phyloP scores from a whole-genome alignment of 306 rosid species.

The Echinosophora koreensis region DNA sequence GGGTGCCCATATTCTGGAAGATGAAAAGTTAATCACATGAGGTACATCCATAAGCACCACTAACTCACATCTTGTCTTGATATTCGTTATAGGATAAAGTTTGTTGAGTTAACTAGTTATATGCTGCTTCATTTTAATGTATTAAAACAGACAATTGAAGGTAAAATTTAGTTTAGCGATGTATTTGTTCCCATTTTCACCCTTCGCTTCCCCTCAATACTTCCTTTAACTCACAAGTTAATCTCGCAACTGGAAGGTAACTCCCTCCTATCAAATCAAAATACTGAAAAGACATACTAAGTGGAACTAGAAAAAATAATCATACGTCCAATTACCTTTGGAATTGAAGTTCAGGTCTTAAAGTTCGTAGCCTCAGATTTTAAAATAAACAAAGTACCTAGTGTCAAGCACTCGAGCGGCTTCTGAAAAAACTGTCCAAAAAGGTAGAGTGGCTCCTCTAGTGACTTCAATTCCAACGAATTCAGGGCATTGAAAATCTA shows the following conservation, averaged over 20 bases:
- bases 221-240: conserved; percentile 19
- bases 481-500: conserved; percentile 93
- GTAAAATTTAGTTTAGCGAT: conserved; percentile 1
- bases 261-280: conserved; percentile 28
- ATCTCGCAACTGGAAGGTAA: conserved; percentile 21
- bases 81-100: not conserved
- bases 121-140: not conserved
- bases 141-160: conserved; percentile 3
- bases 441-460: conserved; percentile 97
- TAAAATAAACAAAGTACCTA: conserved; percentile 65
- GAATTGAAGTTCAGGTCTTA: conserved; percentile 21
- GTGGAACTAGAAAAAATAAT: conserved; percentile 22
- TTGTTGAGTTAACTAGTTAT: conserved; percentile 15
- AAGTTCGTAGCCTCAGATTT: conserved; percentile 8
- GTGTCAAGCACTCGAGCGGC: conserved; percentile 89
- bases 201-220: not conserved
- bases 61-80: not conserved
- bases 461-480: conserved; percentile 93
- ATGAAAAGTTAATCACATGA: conserved; percentile 25
- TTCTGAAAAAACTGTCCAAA: conserved; percentile 92
- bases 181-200: conserved; percentile 30
- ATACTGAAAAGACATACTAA: conserved; percentile 25
- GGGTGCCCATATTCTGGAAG: conserved; percentile 9
- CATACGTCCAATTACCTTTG: not conserved
- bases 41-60: conserved; percentile 3